Evolutionary conservation across 1,139 yeast species (phyloP).

Genomic region (Zygosaccharomyces pseudobailii): DNA sequence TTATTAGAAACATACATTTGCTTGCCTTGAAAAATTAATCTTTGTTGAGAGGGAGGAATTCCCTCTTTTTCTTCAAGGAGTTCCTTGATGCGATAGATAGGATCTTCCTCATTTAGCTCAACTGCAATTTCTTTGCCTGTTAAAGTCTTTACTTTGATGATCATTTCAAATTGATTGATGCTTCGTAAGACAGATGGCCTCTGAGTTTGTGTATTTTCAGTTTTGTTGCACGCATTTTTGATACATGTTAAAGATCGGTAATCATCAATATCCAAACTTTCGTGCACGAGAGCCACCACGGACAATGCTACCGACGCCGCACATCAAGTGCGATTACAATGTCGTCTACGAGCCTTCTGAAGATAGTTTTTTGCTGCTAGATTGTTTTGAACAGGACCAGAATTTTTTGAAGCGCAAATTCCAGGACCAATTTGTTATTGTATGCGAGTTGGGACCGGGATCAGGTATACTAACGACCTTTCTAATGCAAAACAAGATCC

Average conservation of each 20-base stretch:
- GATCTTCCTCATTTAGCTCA: conserved; percentile 69
- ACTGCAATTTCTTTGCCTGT: conserved; percentile 79
- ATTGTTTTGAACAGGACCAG: conserved; percentile 63
- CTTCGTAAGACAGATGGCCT: background rate
- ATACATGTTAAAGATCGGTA: background rate
- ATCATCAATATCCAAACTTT: background rate
- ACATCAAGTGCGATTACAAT: conserved; percentile 42
- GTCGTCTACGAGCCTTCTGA: conserved; percentile 91
- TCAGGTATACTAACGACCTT: conserved; percentile 85
- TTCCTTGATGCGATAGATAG: conserved; percentile 80
- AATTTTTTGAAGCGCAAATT: conserved; percentile 36
- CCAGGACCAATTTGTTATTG: conserved; percentile 42
- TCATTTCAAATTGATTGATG: conserved; percentile 15
- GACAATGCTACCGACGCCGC: conserved; percentile 57
- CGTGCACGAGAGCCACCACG: background rate
- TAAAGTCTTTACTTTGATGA: conserved; percentile 46
- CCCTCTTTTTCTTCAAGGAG: conserved; percentile 96
- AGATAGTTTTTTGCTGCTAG: conserved; percentile 79
- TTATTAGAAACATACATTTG: conserved; percentile 54
- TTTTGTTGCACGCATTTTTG: background rate
- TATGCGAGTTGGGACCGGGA: conserved; percentile 88
- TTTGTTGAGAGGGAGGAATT: conserved; percentile 93
- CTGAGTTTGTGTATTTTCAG: background rate
- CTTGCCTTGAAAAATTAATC: conserved; percentile 85
- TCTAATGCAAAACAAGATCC: conserved; percentile 37